Conservation (phyloP, 1,284 basidiomycete species). For the Phlebopus sp. region DNA sequence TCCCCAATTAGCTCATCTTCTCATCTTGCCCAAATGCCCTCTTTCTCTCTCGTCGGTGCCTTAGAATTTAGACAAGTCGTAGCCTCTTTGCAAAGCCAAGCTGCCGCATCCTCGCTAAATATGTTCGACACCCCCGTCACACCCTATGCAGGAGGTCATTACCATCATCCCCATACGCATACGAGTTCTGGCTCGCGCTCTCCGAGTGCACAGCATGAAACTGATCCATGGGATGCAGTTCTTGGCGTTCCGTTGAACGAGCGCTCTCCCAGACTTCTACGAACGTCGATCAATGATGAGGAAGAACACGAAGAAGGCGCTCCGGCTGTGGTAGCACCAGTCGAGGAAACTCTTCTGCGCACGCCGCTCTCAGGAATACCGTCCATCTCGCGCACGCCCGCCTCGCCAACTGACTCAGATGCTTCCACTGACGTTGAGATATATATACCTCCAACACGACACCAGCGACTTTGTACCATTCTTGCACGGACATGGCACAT, state of each 20-base stretch:
- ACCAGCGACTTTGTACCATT: conserved; percentile 40
- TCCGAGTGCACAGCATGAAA: conserved; percentile 30
- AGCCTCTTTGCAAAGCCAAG: conserved; percentile 68
- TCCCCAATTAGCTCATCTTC: conserved; percentile 36
- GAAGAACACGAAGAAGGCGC: conserved; percentile 8
- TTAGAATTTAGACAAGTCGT: conserved; percentile 93
- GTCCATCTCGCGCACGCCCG: conserved; percentile 54
- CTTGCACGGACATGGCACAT: conserved; percentile 50
- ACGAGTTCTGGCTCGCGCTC: conserved; percentile 35
- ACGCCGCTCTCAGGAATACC: conserved; percentile 39
- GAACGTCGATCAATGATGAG: conserved; percentile 31
- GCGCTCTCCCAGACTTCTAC: conserved; percentile 34
- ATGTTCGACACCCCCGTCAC: conserved; percentile 68
- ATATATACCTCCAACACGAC: conserved; percentile 37
- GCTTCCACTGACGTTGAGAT: conserved; percentile 42
- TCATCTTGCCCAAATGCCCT: conserved; percentile 57
- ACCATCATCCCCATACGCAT: conserved; percentile 39
- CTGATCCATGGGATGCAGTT: conserved; percentile 50
- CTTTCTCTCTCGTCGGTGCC: conserved; percentile 88
- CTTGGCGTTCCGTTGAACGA: conserved; percentile 50
- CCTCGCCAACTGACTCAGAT: conserved; percentile 45
- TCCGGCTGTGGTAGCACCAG: not conserved
- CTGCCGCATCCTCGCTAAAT: conserved; percentile 52
- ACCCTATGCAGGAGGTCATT: conserved; percentile 73
- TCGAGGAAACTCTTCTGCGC: conserved; percentile 15